Base-by-base conservation (phyloP, 2,329 filamentous ascomycete species). In the Hypoxylon sp. region DNA sequence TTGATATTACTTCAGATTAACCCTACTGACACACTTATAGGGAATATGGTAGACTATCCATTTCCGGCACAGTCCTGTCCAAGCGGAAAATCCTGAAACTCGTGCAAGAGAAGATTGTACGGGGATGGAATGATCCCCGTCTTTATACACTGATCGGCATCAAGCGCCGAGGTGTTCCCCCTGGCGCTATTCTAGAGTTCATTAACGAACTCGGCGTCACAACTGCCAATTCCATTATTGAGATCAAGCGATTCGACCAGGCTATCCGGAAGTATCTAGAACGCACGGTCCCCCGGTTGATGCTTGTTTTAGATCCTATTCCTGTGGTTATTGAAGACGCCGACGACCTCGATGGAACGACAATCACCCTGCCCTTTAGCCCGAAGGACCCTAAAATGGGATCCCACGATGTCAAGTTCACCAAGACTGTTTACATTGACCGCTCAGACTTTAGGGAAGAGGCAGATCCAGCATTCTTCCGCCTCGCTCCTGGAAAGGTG, bases 161-260 rank as follows among this genome's bases (percentile, higher is more conserved):
- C 53, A 90, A 93, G 59, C 88, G 95, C 56, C 89, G 94, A 64
- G 95, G 95, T 77, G 88, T 98, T 0, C 95, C 95, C 0, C 93
- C 95, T 0, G 93, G 92, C 23, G 94, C 94, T 1, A 92, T 98
- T 66, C 87, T 97, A 63, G 91, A 93, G 60, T 98, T 98, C 74
- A 90, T 98, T 65, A 93, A 93, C 72, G 94, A 97, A 79, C 89
- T 98, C 19, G 95, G 94, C 32, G 94, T 98, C 41, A 97, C 94
- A 0, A 97, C 94, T 36, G 87, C 90, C 41, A 88, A 89, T 57
- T 92, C 91, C 2, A 89, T 92, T 69, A 97, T 97, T 73, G 89
- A 95, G 78, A 90, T 93, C 50, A 81, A 86, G 62, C 90, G 91
- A n/a, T 93, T 98, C 68, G 95, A 98, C 75, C 90, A 95, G 76